Evolutionary conservation across 192 early-diverging fungal species (phyloP).

Genomic region (Backusella circina): DNA sequence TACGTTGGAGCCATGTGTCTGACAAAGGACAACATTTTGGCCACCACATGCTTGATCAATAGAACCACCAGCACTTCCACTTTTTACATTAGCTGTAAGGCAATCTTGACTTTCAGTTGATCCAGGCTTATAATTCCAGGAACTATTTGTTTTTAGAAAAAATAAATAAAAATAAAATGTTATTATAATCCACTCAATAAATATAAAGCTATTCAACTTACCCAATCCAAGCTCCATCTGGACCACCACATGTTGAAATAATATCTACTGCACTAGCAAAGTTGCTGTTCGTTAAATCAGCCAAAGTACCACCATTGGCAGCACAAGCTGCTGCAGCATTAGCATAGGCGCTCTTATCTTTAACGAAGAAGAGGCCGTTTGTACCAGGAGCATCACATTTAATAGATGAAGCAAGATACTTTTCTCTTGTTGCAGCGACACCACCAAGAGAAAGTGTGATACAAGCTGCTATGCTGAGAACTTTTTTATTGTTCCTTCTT

Average conservation of each 20-base stretch:
- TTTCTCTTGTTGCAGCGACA: neutral
- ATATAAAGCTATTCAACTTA: neutral
- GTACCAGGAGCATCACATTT: neutral
- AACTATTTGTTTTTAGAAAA: neutral
- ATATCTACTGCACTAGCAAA: neutral
- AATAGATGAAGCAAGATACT: neutral
- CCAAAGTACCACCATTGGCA: neutral
- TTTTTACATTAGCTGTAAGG: neutral
- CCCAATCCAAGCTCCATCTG: slow-evolving; percentile 1
- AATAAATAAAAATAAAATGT: neutral
- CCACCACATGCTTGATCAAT: neutral
- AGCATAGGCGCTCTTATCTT: neutral
- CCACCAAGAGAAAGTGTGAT: neutral
- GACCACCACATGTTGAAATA: neutral
- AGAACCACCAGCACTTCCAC: neutral
- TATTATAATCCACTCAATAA: neutral
- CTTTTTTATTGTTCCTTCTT: neutral
- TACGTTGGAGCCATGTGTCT: neutral
- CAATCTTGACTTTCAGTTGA: neutral
- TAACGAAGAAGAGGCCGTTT: neutral
- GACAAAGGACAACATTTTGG: neutral
- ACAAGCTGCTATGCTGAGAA: neutral
- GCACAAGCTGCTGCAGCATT: neutral
- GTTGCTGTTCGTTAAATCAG: neutral
- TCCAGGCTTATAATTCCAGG: neutral